Conservation (phyloP, 768 basidiomycete species). For the Pleurotus giganteus region DNA sequence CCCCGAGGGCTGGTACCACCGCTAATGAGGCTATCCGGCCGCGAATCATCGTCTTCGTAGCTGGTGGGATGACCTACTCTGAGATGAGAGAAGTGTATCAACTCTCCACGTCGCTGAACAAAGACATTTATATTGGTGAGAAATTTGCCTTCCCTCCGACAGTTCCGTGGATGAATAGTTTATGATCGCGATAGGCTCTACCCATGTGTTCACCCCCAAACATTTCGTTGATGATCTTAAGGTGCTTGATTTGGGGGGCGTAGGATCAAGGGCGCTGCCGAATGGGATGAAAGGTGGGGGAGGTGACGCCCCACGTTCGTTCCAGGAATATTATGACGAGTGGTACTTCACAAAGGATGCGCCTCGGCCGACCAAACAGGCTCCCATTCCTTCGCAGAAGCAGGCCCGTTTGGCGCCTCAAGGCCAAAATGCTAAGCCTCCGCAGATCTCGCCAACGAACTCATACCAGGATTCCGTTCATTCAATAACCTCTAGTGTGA, state of each 20-base stretch:
- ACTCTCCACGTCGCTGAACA: slow-evolving; percentile 69
- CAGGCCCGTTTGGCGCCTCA: slow-evolving; percentile 18
- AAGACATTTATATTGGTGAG: slow-evolving; percentile 89
- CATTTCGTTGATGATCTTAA: slow-evolving; percentile 86
- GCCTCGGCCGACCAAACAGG: slow-evolving; percentile 46
- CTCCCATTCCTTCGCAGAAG: slow-evolving; percentile 32
- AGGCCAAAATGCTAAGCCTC: slow-evolving; percentile 28
- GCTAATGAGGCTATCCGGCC: slow-evolving; percentile 56
- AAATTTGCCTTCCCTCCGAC: neutral
- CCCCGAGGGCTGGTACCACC: slow-evolving; percentile 51
- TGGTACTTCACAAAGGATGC: slow-evolving; percentile 70
- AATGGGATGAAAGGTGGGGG: slow-evolving; percentile 60
- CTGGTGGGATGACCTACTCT: slow-evolving; percentile 95
- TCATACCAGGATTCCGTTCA: slow-evolving; percentile 47
- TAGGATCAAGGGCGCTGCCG: slow-evolving; percentile 70
- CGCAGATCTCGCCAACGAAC: slow-evolving; percentile 51
- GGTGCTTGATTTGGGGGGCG: slow-evolving; percentile 82
- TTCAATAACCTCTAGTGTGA: slow-evolving; percentile 32
- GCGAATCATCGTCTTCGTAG: slow-evolving; percentile 85
- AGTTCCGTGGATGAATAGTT: neutral
- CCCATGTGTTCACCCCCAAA: slow-evolving; percentile 81
- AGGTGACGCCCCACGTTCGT: slow-evolving; percentile 42
- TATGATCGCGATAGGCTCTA: slow-evolving; percentile 65
- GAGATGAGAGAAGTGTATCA: slow-evolving; percentile 90
- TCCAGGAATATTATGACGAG: slow-evolving; percentile 79